Evolutionary conservation across 1,139 yeast species (phyloP).

Genomic region (Yarrowia galli): DNA sequence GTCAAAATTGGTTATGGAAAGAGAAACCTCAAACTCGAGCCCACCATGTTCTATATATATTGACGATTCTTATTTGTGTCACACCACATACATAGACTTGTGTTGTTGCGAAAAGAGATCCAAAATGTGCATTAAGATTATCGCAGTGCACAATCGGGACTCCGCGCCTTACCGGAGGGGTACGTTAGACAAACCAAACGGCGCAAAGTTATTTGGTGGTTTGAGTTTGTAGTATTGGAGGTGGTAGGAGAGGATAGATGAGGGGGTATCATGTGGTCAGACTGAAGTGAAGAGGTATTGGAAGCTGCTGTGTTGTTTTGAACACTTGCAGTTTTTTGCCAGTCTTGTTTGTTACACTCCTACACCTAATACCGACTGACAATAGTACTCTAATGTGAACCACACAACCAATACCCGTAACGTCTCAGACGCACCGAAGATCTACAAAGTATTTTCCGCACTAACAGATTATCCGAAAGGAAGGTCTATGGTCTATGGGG

Average conservation of each 20-base stretch:
- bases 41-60: slow-evolving; percentile 18
- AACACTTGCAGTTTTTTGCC: background rate
- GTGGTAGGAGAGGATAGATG: too few relatives aligned
- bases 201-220: slow-evolving; percentile 5
- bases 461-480: slow-evolving; percentile 30
- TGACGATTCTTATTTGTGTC: slow-evolving; percentile 19
- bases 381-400: background rate
- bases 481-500: background rate
- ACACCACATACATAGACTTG: background rate
- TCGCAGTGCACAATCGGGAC: slow-evolving; percentile 29
- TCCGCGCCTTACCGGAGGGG: slow-evolving; percentile 38
- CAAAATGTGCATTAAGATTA: slow-evolving; percentile 9
- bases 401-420: slow-evolving; percentile 25
- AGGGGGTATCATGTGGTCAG: background rate
- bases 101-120: background rate
- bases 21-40: background rate
- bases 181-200: slow-evolving; percentile 6
- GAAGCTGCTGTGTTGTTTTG: too few relatives aligned
- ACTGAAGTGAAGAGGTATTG: too few relatives aligned
- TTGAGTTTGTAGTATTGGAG: background rate
- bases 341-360: background rate
- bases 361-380: background rate
- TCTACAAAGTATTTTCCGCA: too few relatives aligned
- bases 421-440: slow-evolving; percentile 26
- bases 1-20: slow-evolving; percentile 17